Percentiles rank a stretch among this genome's conserved stretches.
Evolutionary conservation across 176 grass and related monocot species (phyloP).

Genomic region (Triticum aestivum): IWGSC_CS_RefSeq_v2.1 NC_057807.1:711024384-711024883

Average conservation of each 20-base stretch:
- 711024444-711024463: constrained; percentile 49
- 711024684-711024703: constrained; percentile 93
- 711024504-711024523: constrained; percentile 10
- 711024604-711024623: constrained; percentile 60
- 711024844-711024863: constrained; percentile 7
- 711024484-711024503: constrained; percentile 26
- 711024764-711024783: constrained; percentile 84
- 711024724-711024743: constrained; percentile 85
- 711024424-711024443: constrained; percentile 66
- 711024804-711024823: constrained; percentile 22
- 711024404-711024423: constrained; percentile 66
- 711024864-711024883: constrained; percentile 89
- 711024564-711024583: constrained; percentile 75
- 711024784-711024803: constrained; percentile 68
- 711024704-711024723: constrained; percentile 91
- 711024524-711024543: constrained; percentile 43
- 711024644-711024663: constrained; percentile 49
- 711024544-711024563: constrained; percentile 58
- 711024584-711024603: constrained; percentile 49
- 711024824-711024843: constrained; percentile 19
- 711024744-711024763: constrained; percentile 86
- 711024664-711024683: constrained; percentile 53
- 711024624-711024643: constrained; percentile 66
- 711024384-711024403: constrained; percentile 64
- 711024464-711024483: constrained; percentile 49